These are phyloP conservation scores for Neodidymelliopsis sp. DNA, from an alignment of 2,329 filamentous ascomycete genomes.

Conservation along the genomic window DNA sequence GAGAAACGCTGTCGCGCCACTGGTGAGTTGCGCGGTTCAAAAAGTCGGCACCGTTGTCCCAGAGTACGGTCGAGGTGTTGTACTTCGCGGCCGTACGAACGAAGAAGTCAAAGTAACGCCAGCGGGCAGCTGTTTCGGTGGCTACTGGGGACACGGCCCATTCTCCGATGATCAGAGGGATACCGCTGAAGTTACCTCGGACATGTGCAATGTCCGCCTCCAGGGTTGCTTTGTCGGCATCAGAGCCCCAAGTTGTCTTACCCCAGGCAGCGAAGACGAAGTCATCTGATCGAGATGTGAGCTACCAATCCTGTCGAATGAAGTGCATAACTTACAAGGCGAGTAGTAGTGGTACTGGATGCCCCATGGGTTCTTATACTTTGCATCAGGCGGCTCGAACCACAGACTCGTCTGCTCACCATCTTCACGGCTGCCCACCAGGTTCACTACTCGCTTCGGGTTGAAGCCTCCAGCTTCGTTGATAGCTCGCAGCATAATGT, in stretches of 20 bases:
- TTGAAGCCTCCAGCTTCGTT: constrained; percentile 65
- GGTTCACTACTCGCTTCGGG: constrained; percentile 61
- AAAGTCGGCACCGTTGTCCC: constrained; percentile 67
- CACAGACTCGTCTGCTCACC: constrained; percentile 61
- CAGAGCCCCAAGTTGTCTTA: constrained; percentile 66
- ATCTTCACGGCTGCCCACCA: constrained; percentile 62
- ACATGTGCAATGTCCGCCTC: constrained; percentile 60
- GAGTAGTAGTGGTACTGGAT: constrained; percentile 70
- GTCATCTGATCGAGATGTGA: constrained; percentile 28
- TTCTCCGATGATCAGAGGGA: constrained; percentile 66
- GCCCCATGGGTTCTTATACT: constrained; percentile 64
- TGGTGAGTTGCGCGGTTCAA: constrained; percentile 58
- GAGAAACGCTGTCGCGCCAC: constrained; percentile 61
- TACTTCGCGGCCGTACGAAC: constrained; percentile 58
- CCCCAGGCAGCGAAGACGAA: constrained; percentile 60
- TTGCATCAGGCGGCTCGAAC: constrained; percentile 58
- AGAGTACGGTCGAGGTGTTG: constrained; percentile 61
- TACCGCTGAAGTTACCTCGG: constrained; percentile 62
- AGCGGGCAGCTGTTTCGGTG: constrained; percentile 64
- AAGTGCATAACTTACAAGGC: constrained; percentile 57
- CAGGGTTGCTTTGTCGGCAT: constrained; percentile 60
- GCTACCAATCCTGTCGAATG: too few relatives aligned
- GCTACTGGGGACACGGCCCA: constrained; percentile 60
- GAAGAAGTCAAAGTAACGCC: constrained; percentile 66
- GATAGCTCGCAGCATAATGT: constrained; percentile 63